These are phyloP conservation scores for Malania oleifera DNA, from an alignment of 164 flowering plant genomes.

Conservation along the genomic window DNA sequence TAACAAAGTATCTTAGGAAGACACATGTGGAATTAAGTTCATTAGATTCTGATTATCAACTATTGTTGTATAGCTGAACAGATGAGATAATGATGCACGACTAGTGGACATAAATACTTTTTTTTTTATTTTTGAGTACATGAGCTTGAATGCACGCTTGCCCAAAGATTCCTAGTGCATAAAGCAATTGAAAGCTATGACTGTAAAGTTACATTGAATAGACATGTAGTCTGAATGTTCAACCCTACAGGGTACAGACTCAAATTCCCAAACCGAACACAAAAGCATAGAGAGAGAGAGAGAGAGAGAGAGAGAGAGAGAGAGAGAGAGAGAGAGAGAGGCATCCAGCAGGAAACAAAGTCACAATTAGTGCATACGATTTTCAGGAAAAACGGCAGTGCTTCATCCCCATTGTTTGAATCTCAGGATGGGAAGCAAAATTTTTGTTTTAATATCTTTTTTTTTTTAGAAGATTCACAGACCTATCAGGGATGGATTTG, in stretches of 20 bases:
- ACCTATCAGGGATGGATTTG: no score
- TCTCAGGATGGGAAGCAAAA: no score
- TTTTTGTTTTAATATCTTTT: no score
- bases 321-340: background rate
- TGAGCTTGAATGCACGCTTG: constrained; percentile 5
- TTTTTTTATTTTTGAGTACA: no score
- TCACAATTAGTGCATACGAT: no score
- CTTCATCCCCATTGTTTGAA: no score
- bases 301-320: background rate
- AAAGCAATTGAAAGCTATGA: background rate
- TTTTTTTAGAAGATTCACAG: no score
- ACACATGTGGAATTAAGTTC: background rate
- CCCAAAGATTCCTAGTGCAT: background rate
- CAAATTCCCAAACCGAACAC: background rate
- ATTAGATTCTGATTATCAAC: background rate
- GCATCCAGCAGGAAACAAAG: background rate
- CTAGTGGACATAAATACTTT: no score
- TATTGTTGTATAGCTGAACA: background rate
- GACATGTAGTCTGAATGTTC: background rate
- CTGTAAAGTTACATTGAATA: constrained; percentile 1
- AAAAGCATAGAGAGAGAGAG: background rate
- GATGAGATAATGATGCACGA: constrained; percentile 7
- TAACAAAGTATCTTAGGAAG: background rate
- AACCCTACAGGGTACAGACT: background rate
- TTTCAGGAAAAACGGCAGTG: no score